A percentile compares a stretch with the other conserved stretches of the same genome.
These are phyloP conservation scores for Misopates orontium DNA, from an alignment of 257 asterid species.

Conservation along the genomic window DNA sequence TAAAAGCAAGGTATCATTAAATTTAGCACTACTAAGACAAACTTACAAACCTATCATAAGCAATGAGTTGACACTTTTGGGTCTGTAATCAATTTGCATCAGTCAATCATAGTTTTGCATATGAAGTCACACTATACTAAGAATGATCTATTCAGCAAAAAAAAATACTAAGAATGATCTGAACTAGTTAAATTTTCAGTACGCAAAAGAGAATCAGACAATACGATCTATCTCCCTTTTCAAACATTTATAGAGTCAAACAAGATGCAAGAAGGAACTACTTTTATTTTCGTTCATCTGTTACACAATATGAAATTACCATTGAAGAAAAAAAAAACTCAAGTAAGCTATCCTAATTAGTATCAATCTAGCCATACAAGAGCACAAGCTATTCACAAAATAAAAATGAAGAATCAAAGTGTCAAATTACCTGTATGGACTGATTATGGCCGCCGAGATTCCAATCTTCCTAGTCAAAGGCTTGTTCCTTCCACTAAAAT, in stretches of 20 bases:
- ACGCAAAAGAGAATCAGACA: neutral
- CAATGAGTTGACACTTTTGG: slow-evolving; percentile 1
- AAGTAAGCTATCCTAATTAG: neutral
- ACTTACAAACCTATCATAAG: neutral
- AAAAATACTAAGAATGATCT: neutral
- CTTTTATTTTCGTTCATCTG: neutral
- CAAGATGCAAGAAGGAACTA: neutral
- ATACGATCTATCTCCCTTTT: neutral
- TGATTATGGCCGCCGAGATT: slow-evolving; percentile 79
- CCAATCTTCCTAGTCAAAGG: slow-evolving; percentile 83
- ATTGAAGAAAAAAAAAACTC: neutral
- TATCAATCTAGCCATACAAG: neutral
- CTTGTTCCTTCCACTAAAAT: slow-evolving; percentile 75
- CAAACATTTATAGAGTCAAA: neutral
- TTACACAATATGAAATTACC: neutral
- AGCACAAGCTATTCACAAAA: neutral
- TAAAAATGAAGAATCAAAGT: neutral
- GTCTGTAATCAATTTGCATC: neutral
- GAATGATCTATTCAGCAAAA: neutral
- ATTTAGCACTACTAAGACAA: too few relatives aligned
- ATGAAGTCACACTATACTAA: neutral
- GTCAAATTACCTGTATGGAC: slow-evolving; percentile 72
- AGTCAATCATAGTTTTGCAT: neutral
- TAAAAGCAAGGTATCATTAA: too few relatives aligned
- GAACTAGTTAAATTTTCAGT: neutral